Evolutionary conservation across 2,329 filamentous ascomycete genomes (phyloP), one percentile per base, ranked within the genome.

Genomic region (Emmonsiellopsis sp.): DNA sequence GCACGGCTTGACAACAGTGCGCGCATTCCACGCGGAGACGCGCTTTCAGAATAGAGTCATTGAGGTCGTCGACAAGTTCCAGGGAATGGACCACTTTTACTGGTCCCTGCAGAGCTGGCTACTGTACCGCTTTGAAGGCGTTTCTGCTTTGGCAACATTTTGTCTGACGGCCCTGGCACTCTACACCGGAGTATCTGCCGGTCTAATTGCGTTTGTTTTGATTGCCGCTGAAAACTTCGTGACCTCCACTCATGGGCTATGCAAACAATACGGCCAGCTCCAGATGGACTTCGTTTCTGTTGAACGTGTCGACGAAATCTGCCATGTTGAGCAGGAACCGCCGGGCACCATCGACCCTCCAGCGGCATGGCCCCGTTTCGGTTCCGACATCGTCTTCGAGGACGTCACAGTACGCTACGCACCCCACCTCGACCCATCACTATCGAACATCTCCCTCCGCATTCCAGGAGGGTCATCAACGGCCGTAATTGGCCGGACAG

Each of bases 41-140:
- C 83, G 86, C 51, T 95, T 95, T 63, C 89, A 94, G 64, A 80
- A 84, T 57, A 80, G 84, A 50, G 88, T 94, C 51, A 85, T 96
- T 35, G 74, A 79, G 2, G 89, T 90, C 0, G 89, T 90, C 0
- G 90, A 95, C 64, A 83, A 84, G 15, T 95, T 95, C 65, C 91
- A 95, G 67, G 89, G 89, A 65, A 93, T 95, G 79, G 91, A 96
- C 63, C 91, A 96, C 67, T 95, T 95, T 71, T 95, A 94, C 72
- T 95, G 90, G 86, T 87, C 84, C 55, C 77, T 94, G 43, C 89
- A 94, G 59, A 82, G 83, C 7, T 95, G 90, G 90, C 76, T 95
- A 2, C 84, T 84, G 66, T 89, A 86, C 63, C 83, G 90, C 10
- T 92, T 93, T 53, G 85, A 89, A 60, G 69, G 76, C 7, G 71